Conservation (phyloP, 805 yeast species). For the Yarrowia sp. region DNA sequence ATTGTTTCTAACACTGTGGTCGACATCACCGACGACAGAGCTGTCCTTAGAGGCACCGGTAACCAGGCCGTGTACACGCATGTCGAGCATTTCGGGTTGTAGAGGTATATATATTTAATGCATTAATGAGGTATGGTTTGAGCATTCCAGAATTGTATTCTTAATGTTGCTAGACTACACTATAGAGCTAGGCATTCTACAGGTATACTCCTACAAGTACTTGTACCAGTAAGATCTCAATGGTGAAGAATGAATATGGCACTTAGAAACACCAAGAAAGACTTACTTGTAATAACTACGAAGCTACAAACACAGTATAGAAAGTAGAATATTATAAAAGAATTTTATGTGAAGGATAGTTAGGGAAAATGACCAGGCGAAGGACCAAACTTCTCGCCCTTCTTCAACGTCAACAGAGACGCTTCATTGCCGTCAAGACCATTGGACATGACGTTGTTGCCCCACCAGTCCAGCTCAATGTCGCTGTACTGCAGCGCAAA, state of each 20-base stretch:
- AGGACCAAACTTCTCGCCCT: background rate
- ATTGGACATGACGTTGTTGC: constrained; percentile 38
- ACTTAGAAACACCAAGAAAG: too few relatives aligned
- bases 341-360: background rate
- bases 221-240: too few relatives aligned
- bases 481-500: constrained; percentile 43
- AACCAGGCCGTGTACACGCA: constrained; percentile 21
- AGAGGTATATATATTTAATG: background rate
- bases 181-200: too few relatives aligned
- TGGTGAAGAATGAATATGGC: too few relatives aligned
- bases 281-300: too few relatives aligned
- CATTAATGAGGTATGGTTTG: background rate
- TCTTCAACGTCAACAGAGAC: background rate
- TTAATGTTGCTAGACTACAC: too few relatives aligned
- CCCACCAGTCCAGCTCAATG: constrained; percentile 49
- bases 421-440: background rate
- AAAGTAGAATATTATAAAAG: background rate
- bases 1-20: constrained; percentile 4
- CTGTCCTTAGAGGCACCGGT: constrained; percentile 17
- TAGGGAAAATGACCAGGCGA: background rate
- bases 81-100: constrained; percentile 21
- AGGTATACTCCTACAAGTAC: too few relatives aligned
- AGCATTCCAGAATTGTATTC: too few relatives aligned
- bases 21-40: constrained; percentile 22
- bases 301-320: too few relatives aligned